Base-by-base conservation (phyloP, 1,284 basidiomycete genomes). In the Cryptococcus sp. region DNA sequence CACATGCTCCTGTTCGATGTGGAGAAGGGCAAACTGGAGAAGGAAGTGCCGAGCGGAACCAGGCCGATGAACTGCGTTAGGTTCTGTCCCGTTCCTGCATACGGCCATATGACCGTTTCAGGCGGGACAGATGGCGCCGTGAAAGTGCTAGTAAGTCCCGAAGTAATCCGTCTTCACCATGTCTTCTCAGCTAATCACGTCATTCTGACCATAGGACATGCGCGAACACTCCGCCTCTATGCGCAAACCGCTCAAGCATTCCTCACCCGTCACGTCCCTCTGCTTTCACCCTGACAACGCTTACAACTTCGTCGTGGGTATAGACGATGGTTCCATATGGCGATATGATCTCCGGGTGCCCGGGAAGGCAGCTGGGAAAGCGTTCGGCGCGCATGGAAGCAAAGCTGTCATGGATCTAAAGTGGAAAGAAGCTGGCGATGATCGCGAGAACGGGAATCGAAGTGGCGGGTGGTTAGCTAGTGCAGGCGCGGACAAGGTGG, bases 1-100 rank as follows among this genome's bases (percentile, higher is more conserved):
- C 90, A 91, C 64, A 83, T 93, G 45, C 86, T 91, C 53, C 84
- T 92, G 79, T 93, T 90, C 86, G 91, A 93, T 73, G 70, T 91
- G 22, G 85, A 87, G 65, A 89, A 87, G 73, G 79, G 83, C 47
- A 91, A 89, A 77, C 86, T 86, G 89, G 89, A 92, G 72, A 82
- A 86, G 49, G 85, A 86, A 67, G 83, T 85, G 19, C 67, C 61
- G 0, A 88, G 87, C 65, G 88, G 88, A 48, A 89, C 92, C 66
- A 84, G 91, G 35, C 87, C 90, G 0, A 88, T 93, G 56, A 87
- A 91, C 71, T 84, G 84, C 55, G 75, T 92, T 40, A 50, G 60
- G 31, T 53, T 74, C 10, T 74, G 84, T 84, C 41, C 86, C 86
- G 53, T 89, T 84, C 3, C 81, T 81, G 22, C 80, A 83, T 40